These are phyloP conservation scores for Oryza brachyantha DNA, from an alignment of 176 grass and related monocot genomes.

Conservation along the genomic window DNA sequence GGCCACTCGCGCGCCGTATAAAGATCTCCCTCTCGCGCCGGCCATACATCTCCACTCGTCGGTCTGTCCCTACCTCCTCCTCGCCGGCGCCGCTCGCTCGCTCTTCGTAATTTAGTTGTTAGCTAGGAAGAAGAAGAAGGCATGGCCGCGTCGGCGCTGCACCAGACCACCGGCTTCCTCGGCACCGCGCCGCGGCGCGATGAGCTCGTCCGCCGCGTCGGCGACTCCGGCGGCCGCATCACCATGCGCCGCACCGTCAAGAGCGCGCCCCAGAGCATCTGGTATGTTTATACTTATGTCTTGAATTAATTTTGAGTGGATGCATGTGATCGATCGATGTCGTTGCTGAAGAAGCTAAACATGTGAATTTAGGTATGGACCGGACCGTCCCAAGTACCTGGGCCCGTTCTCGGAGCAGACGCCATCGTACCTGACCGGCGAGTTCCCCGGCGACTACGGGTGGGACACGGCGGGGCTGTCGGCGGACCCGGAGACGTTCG, in stretches of 20 bases:
- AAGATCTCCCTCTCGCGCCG: constrained; percentile 22
- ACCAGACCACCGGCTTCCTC: constrained; percentile 58
- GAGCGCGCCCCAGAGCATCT: constrained; percentile 72
- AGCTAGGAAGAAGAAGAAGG: not conserved
- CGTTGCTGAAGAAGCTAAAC: no score
- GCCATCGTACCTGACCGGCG: constrained; percentile 79
- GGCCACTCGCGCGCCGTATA: constrained; percentile 24
- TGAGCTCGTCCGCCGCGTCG: constrained; percentile 48
- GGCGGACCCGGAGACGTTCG: constrained; percentile 83
- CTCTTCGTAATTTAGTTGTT: no score
- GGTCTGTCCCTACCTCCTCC: no score
- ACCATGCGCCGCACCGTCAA: constrained; percentile 74
- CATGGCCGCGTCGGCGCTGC: constrained; percentile 62
- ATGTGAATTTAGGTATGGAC: constrained; percentile 46
- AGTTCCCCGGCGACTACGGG: constrained; percentile 90
- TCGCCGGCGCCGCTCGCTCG: not conserved
- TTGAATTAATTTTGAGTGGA: no score
- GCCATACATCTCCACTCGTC: constrained; percentile 14
- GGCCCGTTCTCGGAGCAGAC: constrained; percentile 93
- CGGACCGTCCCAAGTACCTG: constrained; percentile 78
- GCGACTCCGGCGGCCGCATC: constrained; percentile 54
- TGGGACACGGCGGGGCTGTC: constrained; percentile 92
- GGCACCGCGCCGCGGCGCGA: constrained; percentile 38
- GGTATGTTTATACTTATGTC: no score
- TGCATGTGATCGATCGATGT: no score